Base-by-base conservation (phyloP, 2,329 filamentous ascomycete genomes). In the Metarhizium sp. region DNA sequence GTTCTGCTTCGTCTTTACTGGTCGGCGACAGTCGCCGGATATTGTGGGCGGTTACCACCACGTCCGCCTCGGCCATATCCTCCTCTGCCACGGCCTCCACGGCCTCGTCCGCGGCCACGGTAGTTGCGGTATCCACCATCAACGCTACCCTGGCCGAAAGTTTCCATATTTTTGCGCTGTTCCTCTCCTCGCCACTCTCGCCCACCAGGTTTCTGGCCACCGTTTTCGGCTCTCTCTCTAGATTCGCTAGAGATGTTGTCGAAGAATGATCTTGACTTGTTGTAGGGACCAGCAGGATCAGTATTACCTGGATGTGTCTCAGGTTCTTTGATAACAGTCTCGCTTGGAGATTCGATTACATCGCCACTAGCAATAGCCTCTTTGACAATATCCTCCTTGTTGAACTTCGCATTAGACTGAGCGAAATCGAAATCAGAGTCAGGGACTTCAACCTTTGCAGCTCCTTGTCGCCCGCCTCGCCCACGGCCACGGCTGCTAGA, bases 231-330 rank as follows among this genome's bases (percentile, higher is more conserved):
- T 47, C 94, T 84, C 61, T 99, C 94, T 70, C 88, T 95, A 59
- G 89, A 81, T 69, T 99, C 94, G 61, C 90, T 95, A 1, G 90
- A 95, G 60, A 99, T 96, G 71, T 99, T 96, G 73, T 99, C 94
- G 67, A 99, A 99, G 78, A 99, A 99, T 1, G 90, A 96, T 3
- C 76, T 84, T 5, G 85, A 80, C 73, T 91, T 96, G 76, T 96
- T 92, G 74, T 99, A 99, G 0, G 83, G 77, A 13, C 71, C 61
- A 14, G 76, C 73, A 6, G 76, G 75, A 18, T 71, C 65, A 13
- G 77, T 71, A 1, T 77, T 71, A 14, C 72, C 68, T 8, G 59
- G 34, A 1, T 59, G 57, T 2, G 77, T 70, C 42, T 77, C 72
- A 2, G 64, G 64, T 11, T 69, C 68, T 29, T 78, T 70, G 0